A percentile compares a stretch with the other conserved stretches of the same genome.
Conservation (phyloP, 2,329 filamentous ascomycete genomes). For the Cladosporium halotolerans region DNA sequence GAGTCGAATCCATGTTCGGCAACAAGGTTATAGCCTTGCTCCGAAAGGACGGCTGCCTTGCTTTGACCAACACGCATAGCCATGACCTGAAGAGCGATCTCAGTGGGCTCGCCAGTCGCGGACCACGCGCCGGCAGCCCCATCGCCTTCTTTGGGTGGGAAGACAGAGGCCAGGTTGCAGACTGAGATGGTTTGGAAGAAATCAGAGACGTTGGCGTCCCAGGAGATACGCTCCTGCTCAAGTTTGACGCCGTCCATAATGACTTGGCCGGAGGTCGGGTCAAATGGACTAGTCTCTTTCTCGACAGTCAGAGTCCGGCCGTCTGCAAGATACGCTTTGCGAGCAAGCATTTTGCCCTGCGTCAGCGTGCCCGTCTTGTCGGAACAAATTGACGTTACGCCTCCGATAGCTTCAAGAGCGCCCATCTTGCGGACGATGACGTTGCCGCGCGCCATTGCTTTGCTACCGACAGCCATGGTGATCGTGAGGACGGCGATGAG, state of each 20-base stretch:
- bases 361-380: constrained; percentile 60
- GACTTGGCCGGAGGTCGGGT: constrained; percentile 56
- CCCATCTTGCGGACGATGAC: constrained; percentile 60
- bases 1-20: constrained; percentile 31
- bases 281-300: constrained; percentile 49
- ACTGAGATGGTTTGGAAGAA: constrained; percentile 56
- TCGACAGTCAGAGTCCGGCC: constrained; percentile 54
- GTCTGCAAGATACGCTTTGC: constrained; percentile 53
- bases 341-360: constrained; percentile 55
- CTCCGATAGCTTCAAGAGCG: constrained; percentile 58
- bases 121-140: constrained; percentile 48
- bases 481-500: constrained; percentile 62
- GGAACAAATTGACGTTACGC: constrained; percentile 61
- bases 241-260: background rate
- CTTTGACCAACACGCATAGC: constrained; percentile 52
- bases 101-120: constrained; percentile 60
- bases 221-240: constrained; percentile 25
- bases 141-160: constrained; percentile 40
- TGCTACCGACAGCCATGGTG: constrained; percentile 58
- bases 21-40: constrained; percentile 15
- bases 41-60: constrained; percentile 19
- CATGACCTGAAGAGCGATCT: constrained; percentile 69
- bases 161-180: constrained; percentile 57
- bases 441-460: constrained; percentile 57
- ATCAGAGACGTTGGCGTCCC: constrained; percentile 42